Evolutionary conservation across 257 asterid genomes (phyloP).

Genomic region (Haberlea rhodopensis): DNA sequence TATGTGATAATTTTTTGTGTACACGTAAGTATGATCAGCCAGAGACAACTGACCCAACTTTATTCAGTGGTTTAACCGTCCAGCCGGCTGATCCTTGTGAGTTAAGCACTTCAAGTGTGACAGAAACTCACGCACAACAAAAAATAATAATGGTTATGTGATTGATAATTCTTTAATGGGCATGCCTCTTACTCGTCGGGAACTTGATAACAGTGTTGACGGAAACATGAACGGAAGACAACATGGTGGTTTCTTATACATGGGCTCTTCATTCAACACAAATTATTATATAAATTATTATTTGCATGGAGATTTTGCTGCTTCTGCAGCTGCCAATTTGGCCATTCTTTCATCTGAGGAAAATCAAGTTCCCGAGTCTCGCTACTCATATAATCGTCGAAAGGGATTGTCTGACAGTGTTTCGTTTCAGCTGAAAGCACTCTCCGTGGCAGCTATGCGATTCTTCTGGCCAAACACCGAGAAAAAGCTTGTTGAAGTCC

Average conservation of each 20-base stretch:
- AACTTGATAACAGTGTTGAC: conserved; percentile 27
- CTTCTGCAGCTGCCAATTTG: conserved; percentile 83
- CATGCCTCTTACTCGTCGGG: conserved; percentile 26
- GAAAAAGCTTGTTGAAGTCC: conserved; percentile 69
- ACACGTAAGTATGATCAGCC: conserved; percentile 22
- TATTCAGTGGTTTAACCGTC: conserved; percentile 30
- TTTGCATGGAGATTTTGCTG: conserved; percentile 83
- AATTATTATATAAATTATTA: conserved; percentile 62
- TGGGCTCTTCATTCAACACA: conserved; percentile 63
- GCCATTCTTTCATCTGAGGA: conserved; percentile 68
- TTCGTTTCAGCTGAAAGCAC: conserved; percentile 69
- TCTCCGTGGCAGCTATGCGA: conserved; percentile 55
- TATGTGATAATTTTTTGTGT: conserved; percentile 20
- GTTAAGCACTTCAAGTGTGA: conserved; percentile 31
- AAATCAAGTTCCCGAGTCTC: conserved; percentile 41
- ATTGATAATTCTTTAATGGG: conserved; percentile 29
- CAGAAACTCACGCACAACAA: conserved; percentile 28
- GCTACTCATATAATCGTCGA: conserved; percentile 46
- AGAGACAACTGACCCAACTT: conserved; percentile 23
- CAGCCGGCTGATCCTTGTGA: conserved; percentile 32
- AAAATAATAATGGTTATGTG: conserved; percentile 26
- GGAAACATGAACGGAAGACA: conserved; percentile 26
- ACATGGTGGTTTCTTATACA: conserved; percentile 34
- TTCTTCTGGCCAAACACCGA: conserved; percentile 88
- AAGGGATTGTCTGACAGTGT: conserved; percentile 49